A percentile compares a stretch with the other conserved stretches of the same genome.
These are phyloP conservation scores for Ilyonectria robusta DNA, from an alignment of 2,329 filamentous ascomycete species.

Conservation along the genomic window DNA sequence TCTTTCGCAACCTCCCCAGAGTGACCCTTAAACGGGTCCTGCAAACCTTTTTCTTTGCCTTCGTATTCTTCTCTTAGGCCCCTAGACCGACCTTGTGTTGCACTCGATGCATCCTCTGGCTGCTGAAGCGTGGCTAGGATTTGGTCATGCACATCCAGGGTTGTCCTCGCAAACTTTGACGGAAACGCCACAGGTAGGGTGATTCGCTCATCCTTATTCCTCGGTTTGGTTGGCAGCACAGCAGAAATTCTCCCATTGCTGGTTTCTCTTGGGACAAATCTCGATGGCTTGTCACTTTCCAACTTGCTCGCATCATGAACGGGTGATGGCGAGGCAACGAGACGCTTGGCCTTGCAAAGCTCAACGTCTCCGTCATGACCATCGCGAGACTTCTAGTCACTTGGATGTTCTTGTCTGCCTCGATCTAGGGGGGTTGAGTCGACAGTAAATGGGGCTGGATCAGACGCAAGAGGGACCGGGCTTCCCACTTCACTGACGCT, in stretches of 20 bases:
- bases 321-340: constrained; percentile 31
- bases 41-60: background rate
- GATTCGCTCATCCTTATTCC: background rate
- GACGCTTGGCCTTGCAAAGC: constrained; percentile 21
- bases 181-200: background rate
- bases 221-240: background rate
- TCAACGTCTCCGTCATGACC: constrained; percentile 23
- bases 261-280: constrained; percentile 12
- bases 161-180: constrained; percentile 13
- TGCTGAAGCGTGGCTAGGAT: constrained; percentile 36
- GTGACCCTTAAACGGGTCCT: constrained; percentile 7
- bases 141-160: constrained; percentile 35
- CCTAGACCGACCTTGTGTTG: constrained; percentile 1
- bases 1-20: constrained; percentile 29
- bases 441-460: constrained; percentile 1
- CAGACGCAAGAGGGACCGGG: constrained; percentile 37
- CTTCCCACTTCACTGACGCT: constrained; percentile 48
- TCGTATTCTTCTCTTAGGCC: background rate
- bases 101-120: constrained; percentile 10
- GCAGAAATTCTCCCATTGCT: constrained; percentile 7
- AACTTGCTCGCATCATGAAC: constrained; percentile 12
- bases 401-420: background rate
- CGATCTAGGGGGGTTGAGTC: background rate
- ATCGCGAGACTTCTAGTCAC: constrained; percentile 6
- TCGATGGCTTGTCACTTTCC: constrained; percentile 25